Base-by-base conservation (phyloP, 345 rosid species). In the Conringia planisiliqua region DNA sequence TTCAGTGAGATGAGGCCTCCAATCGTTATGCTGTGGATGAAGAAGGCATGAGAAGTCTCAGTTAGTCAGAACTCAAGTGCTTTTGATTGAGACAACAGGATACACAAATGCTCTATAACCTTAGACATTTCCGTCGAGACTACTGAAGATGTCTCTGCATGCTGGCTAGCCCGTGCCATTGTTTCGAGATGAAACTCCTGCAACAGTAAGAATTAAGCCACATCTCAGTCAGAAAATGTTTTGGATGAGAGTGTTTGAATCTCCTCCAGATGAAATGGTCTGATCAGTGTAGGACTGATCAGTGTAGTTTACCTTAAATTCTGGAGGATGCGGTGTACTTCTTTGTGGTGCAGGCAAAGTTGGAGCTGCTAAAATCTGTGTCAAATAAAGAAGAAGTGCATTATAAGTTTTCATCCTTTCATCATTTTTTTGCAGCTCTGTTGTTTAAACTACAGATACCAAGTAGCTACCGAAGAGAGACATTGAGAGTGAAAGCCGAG, bases 1-100 rank as follows among this genome's bases (percentile, higher is more conserved):
- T 76, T 89, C 88, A 2, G 88, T 86, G 32, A 86, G 86, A 74
- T 79, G 83, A 18, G 82, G 86, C 61, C 65, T 90, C 96, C 93
- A 83, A 35, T 72, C 80, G 80, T 29, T 29, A 27, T 14, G 35
- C 87, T 87, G 81, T 43, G 30, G 29, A 58, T 52, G n/a, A 47
- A 56, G 40, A 30, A 55, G 29, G 20, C 38, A 55, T 26, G 17
- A 27, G 20, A 29, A 29, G 38, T n/a, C 38, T 14, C 11, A 33
- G 38, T 55, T 29, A 29, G 60, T 55, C 38, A 55, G 18, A 55
- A 55, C 60, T 55, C 60, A 29, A 55, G 60, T 7, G 20, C 14
- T 18, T 55, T 55, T 7, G 12, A 55, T 29, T 55, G 36, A 55
- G 38, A 55, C 18, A 12, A 29, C 10, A 55, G 36, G 60, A 55